Base-by-base conservation (phyloP, 2,329 filamentous ascomycete species). In the Paraphaeosphaeria sporulosa region DNA sequence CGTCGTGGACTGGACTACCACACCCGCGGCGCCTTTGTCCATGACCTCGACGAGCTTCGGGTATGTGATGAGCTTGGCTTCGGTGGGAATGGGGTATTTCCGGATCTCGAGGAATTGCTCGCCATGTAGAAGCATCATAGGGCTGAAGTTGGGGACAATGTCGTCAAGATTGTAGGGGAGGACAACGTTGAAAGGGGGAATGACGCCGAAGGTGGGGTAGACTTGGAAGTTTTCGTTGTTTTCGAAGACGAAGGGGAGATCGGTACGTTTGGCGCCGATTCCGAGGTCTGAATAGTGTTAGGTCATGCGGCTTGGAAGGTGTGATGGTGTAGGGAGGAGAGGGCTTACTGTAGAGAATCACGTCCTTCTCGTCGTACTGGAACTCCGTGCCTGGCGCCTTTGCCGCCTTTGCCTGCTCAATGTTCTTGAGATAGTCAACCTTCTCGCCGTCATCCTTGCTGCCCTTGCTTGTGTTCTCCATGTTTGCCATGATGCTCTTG, bases 71-170 rank as follows among this genome's bases (percentile, higher is more conserved):
- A 96, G 89, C 59, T 88, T 89, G 53, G 87, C 93, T 57, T 89
- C 86, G 34, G 94, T 97, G 38, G 94, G 94, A 71, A 98, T 91
- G 43, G 95, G 95, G 83, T 89, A 96, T 79, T 94, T 93, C 76
- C 90, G 89, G 74, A 99, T 87, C 81, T 99, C 95, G 65, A 99
- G 92, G 82, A 94, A 99, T 80, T 99, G 95, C 85, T 99, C 95
- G 76, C 95, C 95, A 82, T 99, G 95, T 25, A 99, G 90, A 53
- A 99, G 88, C 93, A 97, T 97, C 93, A 97, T 97, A 63, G 94
- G 94, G 40, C 88, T 93, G 85, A 97, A 99, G 85, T 98, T 96
- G 78, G 94, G 93, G 30, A 98, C 90, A 63, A 99, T 86, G 59
- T 94, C 88, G 74, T 89, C 87, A 71, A 95, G 86, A 78, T 85